phyloP scores from a whole-genome alignment of 1,284 basidiomycete species.

The Boletellus deceptivus region DNA sequence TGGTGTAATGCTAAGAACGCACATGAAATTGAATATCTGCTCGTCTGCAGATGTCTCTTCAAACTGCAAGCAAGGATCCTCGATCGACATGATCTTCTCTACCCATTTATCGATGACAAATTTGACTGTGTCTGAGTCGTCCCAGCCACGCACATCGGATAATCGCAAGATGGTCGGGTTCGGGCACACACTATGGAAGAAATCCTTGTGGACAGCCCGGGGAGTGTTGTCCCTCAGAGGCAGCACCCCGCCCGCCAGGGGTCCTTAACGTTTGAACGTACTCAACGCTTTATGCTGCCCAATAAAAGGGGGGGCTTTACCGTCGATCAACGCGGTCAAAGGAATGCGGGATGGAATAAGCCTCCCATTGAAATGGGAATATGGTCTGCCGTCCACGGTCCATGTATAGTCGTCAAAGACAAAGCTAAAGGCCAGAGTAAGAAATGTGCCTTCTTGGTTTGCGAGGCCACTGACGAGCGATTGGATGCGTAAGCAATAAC shows the following conservation, averaged over 20 bases:
- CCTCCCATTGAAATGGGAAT: conserved; percentile 30
- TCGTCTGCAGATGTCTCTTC: conserved; percentile 21
- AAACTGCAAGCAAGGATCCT: conserved; percentile 37
- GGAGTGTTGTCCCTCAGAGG: conserved; percentile 31
- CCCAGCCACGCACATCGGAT: conserved; percentile 22
- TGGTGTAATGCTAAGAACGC: conserved; percentile 6
- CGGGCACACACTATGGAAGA: conserved; percentile 38
- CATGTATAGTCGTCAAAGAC: conserved; percentile 39
- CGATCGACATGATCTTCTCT: conserved; percentile 28
- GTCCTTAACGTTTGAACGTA: conserved; percentile 25
- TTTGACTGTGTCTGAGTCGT: conserved; percentile 20
- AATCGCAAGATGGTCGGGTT: conserved; percentile 29
- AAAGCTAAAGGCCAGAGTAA: conserved; percentile 17
- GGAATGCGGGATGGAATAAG: conserved; percentile 39
- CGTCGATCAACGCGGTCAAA: conserved; percentile 25
- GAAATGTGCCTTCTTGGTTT: neutral
- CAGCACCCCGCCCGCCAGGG: conserved; percentile 37
- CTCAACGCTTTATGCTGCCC: neutral
- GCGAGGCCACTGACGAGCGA: conserved; percentile 21
- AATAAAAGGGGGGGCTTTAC: conserved; percentile 4
- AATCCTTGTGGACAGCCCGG: conserved; percentile 34
- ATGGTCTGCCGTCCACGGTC: conserved; percentile 27
- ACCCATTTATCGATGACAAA: conserved; percentile 34
- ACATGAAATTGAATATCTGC: conserved; percentile 34
- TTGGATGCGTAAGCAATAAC: conserved; percentile 25